These are phyloP conservation scores for Penicillium odoratum DNA, from an alignment of 495 filamentous ascomycete genomes.

Conservation along the genomic window DNA sequence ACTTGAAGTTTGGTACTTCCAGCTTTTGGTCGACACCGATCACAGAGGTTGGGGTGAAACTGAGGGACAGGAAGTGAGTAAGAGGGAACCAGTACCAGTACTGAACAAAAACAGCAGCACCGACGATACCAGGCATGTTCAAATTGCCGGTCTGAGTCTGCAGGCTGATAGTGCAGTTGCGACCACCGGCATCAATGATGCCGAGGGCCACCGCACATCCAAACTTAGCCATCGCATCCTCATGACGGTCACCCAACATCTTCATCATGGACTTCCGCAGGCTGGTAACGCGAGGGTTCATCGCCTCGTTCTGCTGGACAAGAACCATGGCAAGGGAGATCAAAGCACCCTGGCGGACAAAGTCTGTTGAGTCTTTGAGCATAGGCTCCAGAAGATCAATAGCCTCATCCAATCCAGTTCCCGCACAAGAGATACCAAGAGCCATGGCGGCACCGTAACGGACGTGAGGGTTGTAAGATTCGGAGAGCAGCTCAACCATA, in stretches of 20 bases:
- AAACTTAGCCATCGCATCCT: slow-evolving; percentile 99
- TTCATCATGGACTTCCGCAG: slow-evolving; percentile 86
- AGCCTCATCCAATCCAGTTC: slow-evolving; percentile 93
- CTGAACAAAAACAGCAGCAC: slow-evolving; percentile 97
- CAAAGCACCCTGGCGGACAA: slow-evolving; percentile 95
- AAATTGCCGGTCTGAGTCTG: slow-evolving; percentile 98
- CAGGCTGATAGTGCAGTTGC: slow-evolving; percentile 96
- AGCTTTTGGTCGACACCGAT: slow-evolving; percentile 92
- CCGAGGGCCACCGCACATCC: slow-evolving; percentile 91
- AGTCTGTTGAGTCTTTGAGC: slow-evolving; percentile 99
- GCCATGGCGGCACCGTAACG: slow-evolving; percentile 98
- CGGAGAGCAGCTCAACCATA: slow-evolving; percentile 98
- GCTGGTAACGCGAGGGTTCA: slow-evolving; percentile 85
- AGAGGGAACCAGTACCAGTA: slow-evolving; percentile 99
- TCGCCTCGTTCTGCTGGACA: slow-evolving; percentile 94
- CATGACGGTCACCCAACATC: slow-evolving; percentile 90
- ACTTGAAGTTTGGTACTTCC: slow-evolving; percentile 93
- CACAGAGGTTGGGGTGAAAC: slow-evolving; percentile 90
- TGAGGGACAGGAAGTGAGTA: slow-evolving; percentile 93
- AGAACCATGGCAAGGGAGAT: slow-evolving; percentile 96
- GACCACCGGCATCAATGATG: slow-evolving; percentile 97
- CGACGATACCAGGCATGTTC: slow-evolving; percentile 96
- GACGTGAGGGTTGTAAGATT: slow-evolving; percentile 98
- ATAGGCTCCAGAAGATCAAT: slow-evolving; percentile 97
- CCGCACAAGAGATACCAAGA: slow-evolving; percentile 95